Evolutionary conservation across 2,329 filamentous ascomycete species (phyloP).

Genomic region (Microdochium bolleyi): DNA sequence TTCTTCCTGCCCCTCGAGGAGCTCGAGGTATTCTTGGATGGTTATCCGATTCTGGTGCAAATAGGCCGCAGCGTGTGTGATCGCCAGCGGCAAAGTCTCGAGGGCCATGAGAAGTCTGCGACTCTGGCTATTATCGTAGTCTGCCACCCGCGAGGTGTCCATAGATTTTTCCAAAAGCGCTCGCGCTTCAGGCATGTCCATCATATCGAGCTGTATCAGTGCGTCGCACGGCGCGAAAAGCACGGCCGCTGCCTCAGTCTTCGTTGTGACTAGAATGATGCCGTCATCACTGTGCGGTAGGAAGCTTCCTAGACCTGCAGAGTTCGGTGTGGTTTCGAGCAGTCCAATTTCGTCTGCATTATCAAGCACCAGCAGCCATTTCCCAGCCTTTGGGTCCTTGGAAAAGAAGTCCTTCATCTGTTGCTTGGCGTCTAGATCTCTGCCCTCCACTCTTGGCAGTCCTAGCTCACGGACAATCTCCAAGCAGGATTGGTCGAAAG

Average conservation of each 20-base stretch:
- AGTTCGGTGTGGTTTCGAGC: slow-evolving; percentile 15
- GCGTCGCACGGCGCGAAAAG: slow-evolving; percentile 12
- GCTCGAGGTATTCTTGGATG: slow-evolving; percentile 21
- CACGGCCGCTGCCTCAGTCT: slow-evolving; percentile 20
- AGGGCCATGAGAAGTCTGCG: slow-evolving; percentile 21
- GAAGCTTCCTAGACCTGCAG: slow-evolving; percentile 14
- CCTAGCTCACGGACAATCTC: slow-evolving; percentile 20
- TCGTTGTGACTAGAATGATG: slow-evolving; percentile 26
- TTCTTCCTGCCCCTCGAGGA: slow-evolving; percentile 21
- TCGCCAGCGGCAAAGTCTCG: slow-evolving; percentile 28
- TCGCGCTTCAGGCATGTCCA: slow-evolving; percentile 19
- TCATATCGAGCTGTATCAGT: slow-evolving; percentile 17
- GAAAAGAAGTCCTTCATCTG: slow-evolving; percentile 25
- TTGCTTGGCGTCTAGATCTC: slow-evolving; percentile 20
- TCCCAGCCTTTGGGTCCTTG: slow-evolving; percentile 8
- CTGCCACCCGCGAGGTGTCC: slow-evolving; percentile 6
- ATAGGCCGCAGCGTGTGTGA: slow-evolving; percentile 30
- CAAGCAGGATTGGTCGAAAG: slow-evolving; percentile 24
- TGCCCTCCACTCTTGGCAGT: slow-evolving; percentile 19
- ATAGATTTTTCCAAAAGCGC: slow-evolving; percentile 17
- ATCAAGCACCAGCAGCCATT: slow-evolving; percentile 34
- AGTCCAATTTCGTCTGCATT: slow-evolving; percentile 31
- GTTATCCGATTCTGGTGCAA: slow-evolving; percentile 20
- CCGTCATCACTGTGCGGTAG: slow-evolving; percentile 23
- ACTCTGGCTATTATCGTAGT: slow-evolving; percentile 4